Evolutionary conservation across 441 rosid genomes (phyloP).

Genomic region (Gossypium laxum): DNA sequence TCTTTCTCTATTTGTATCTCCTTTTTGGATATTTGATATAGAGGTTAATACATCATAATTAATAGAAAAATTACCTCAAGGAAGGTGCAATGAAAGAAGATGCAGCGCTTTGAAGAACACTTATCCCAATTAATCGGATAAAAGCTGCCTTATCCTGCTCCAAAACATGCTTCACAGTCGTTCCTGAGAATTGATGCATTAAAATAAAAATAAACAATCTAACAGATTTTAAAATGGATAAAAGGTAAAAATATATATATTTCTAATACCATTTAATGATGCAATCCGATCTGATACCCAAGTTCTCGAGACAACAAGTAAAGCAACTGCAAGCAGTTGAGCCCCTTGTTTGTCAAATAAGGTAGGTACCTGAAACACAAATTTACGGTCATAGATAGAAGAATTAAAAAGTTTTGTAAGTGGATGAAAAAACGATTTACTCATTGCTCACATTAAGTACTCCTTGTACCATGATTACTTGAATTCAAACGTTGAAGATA

Average conservation of each 20-base stretch:
- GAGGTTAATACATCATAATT: background rate
- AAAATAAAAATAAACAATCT: conserved; percentile 13
- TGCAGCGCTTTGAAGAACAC: conserved; percentile 91
- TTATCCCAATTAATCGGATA: conserved; percentile 68
- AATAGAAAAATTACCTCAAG: conserved; percentile 43
- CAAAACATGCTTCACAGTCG: conserved; percentile 88
- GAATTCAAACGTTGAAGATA: conserved; percentile 1
- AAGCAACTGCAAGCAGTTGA: conserved; percentile 72
- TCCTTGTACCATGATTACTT: background rate
- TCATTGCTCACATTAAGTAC: background rate
- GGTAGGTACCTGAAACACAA: conserved; percentile 67
- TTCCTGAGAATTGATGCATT: conserved; percentile 42
- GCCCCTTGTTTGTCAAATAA: conserved; percentile 88
- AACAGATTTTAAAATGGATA: conserved; percentile 12
- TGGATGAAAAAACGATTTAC: background rate
- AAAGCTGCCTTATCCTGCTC: conserved; percentile 90
- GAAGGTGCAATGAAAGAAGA: conserved; percentile 92
- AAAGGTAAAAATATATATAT: background rate
- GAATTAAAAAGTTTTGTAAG: background rate
- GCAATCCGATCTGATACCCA: conserved; percentile 95
- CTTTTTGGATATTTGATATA: background rate
- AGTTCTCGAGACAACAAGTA: conserved; percentile 87
- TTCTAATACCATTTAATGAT: conserved; percentile 69
- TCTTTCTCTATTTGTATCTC: background rate
- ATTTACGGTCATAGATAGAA: conserved; percentile 9